Evolutionary conservation across 139 green algal genomes (phyloP), one percentile per base, ranked within the genome.

Genomic region (Ettlia oleoabundans): DNA sequence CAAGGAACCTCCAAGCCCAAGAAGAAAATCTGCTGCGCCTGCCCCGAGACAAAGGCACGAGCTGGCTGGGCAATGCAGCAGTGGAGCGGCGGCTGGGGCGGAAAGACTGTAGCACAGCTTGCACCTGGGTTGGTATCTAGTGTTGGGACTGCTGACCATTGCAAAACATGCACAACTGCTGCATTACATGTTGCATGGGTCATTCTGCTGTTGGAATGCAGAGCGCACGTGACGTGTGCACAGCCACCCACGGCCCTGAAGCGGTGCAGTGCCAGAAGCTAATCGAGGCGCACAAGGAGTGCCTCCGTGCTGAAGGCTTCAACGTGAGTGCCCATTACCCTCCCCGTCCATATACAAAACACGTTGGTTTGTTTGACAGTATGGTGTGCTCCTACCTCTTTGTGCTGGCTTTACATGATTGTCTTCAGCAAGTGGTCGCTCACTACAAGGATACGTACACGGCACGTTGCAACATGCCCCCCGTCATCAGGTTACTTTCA

Each of bases 11-110:
- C 61, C 62, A 76, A 76, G 65, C 88, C 90, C 15, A 95, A 93
- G 81, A 95, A 96, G 86, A 97, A 96, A 84, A 98, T 98, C 41
- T 98, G 95, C 92, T 98, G 95, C 81, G 90, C 93, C 3, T 98
- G 95, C 86, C 95, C 95, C 0, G 94, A 97, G 37, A 98, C 95
- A 40, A 98, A 98, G 93, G 91, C 41, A 53, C 10, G 47, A 10
- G 15, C 15, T 58, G 47, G 15, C 10, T 10, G 13, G 13, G 47
- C 47, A 58, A 24, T 58, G 10, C 10, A 15, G 13, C 47, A 24
- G 47, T 10, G 13, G 15, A 52, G 66, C 61, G 33, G 61, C 9
- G 47, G 47, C 47, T 10, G 47, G 47, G 47, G 47, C 47, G 47
- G 13, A 58, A 15, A 10, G 47, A 24, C 15, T 58, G 42, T 52